Percentiles rank a stretch among this genome's conserved stretches.
These are phyloP conservation scores for Pyricularia pennisetigena DNA, from an alignment of 2,329 filamentous ascomycete genomes.

Conservation along the genomic window DNA sequence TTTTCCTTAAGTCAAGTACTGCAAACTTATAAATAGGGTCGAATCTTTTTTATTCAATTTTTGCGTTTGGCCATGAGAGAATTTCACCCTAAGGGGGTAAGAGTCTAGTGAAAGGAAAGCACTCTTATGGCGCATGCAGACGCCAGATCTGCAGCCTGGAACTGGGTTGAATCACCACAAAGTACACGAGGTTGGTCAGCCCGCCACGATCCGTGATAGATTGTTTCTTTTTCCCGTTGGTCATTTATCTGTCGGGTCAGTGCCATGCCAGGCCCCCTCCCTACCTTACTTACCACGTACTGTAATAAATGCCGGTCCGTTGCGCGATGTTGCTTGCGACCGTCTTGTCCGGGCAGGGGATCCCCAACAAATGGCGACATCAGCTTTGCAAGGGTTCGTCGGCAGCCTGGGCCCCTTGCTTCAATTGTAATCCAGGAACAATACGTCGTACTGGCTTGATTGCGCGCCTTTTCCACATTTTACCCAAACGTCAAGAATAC, in stretches of 20 bases:
- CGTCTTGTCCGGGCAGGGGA: neutral
- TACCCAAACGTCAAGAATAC: neutral
- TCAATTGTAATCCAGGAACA: neutral
- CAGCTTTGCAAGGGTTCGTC: neutral
- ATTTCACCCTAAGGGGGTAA: neutral
- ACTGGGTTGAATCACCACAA: neutral
- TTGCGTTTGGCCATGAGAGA: neutral
- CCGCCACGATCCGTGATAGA: neutral
- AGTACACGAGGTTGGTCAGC: neutral
- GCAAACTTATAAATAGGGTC: too few species aligned
- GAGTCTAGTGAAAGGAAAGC: neutral
- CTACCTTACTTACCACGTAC: too few species aligned
- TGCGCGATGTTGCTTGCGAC: neutral
- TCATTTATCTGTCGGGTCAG: neutral
- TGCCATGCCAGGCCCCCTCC: neutral
- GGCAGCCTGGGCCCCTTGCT: neutral
- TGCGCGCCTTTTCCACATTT: neutral
- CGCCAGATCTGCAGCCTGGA: neutral
- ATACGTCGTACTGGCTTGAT: neutral
- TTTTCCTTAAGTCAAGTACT: too few species aligned
- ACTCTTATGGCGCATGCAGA: neutral
- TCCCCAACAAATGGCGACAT: neutral
- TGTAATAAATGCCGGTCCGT: neutral
- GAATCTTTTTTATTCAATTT: neutral
- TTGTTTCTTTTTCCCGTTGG: neutral